Base-by-base conservation (phyloP, 257 asterid genomes). In the Penstemon barbatus region DNA sequence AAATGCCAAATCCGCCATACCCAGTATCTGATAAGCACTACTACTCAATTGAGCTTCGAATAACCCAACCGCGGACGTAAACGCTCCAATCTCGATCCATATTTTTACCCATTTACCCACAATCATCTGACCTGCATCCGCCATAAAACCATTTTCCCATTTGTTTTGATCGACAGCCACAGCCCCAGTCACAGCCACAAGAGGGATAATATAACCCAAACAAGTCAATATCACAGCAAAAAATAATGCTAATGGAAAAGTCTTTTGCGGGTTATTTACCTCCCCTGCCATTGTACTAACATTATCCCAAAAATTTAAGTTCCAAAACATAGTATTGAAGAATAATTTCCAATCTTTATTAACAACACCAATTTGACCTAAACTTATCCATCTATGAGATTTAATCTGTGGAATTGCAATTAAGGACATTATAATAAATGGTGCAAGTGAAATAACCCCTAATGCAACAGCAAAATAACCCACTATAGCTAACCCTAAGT, bases 121-220 rank as follows among this genome's bases (percentile, higher is more conserved):
- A 18, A 90, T 86, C 8, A 18, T 74, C 41, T 46, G 65, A 0
- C 92, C 94, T 0, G 85, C 83, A 54, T 80, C 85, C 2, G 90
- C 96, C 83, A 88, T 84, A 78, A 79, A 84, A 2, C 94, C 97
- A 1, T 84, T 57, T 5, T 74, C 86, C 97, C 97, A 90, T n/a
- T 72, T 25, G 2, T 18, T 61, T 68, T 90, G 97, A 71, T 88
- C 92, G 12, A 82, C 85, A 5, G 40, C 44, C 5, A 83, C 79
- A 5, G 94, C 79, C 5, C 97, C 94, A 15, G 94, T 83, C 0
- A 80, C 90, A 7, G 92, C 91, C 6, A 88, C 71, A 6, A 90
- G 85, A 5, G 97, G 96, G 59, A 90, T 83, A 6, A 90, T 63
- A 48, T 90, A 90, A 0, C 86, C 81, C 40, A 90, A 74, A 71